Percentiles rank a stretch among this genome's conserved stretches.
These are phyloP conservation scores for Macrotyloma uniflorum DNA, from an alignment of 306 rosid species.

Conservation along the genomic window DNA sequence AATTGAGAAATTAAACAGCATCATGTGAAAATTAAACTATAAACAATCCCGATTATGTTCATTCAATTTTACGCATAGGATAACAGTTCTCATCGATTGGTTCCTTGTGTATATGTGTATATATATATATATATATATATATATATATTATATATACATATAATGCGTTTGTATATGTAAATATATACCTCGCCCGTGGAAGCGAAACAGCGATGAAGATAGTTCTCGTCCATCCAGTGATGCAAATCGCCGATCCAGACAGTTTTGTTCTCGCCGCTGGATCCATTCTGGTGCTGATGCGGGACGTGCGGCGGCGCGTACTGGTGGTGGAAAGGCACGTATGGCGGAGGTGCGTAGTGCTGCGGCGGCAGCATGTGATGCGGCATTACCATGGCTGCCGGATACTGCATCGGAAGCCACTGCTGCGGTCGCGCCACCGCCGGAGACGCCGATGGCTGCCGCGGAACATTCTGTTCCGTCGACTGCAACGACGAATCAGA, in stretches of 20 bases:
- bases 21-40: background rate
- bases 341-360: constrained; percentile 70
- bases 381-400: constrained; percentile 96
- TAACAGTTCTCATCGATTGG: background rate
- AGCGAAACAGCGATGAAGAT: constrained; percentile 85
- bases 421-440: constrained; percentile 55
- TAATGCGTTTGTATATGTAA: too few relatives aligned
- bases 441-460: constrained; percentile 28
- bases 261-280: constrained; percentile 80
- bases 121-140: background rate
- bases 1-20: background rate
- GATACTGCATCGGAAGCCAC: constrained; percentile 94
- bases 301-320: constrained; percentile 28
- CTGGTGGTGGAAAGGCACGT: constrained; percentile 44
- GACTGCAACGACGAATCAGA: constrained; percentile 58
- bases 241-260: constrained; percentile 96
- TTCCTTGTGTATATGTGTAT: background rate
- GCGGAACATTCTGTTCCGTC: constrained; percentile 43
- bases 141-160: background rate
- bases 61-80: background rate
- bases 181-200: constrained; percentile 83
- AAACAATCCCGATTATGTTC: background rate
- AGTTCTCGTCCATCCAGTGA: constrained; percentile 95
- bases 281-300: constrained; percentile 57
- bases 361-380: constrained; percentile 90